Conservation (phyloP, 2,329 filamentous ascomycete genomes). For the Teratosphaeria epicoccoides region DNA sequence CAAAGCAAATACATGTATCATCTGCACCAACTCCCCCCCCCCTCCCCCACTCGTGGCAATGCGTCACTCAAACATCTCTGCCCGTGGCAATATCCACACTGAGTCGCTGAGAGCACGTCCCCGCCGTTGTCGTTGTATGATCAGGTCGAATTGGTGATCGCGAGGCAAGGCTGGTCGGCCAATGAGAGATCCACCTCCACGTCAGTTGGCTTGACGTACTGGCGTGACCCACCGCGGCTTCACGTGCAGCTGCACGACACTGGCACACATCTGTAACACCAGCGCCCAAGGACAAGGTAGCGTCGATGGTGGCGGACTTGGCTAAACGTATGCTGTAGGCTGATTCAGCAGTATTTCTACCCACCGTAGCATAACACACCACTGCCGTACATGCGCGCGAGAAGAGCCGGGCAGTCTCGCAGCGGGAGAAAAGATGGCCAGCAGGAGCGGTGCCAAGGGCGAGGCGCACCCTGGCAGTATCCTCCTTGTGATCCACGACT, state of each 20-base stretch:
- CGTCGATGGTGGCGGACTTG: neutral
- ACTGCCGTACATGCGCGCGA: constrained; percentile 10
- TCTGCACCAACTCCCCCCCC: too few relatives aligned
- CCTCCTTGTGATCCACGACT: constrained; percentile 71
- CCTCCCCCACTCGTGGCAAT: neutral
- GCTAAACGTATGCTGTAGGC: neutral
- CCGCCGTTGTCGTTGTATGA: too few relatives aligned
- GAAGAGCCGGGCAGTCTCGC: constrained; percentile 12
- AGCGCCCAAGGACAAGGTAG: neutral
- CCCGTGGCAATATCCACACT: too few relatives aligned
- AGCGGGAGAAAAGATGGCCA: constrained; percentile 12
- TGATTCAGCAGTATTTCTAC: neutral
- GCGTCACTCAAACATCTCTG: neutral
- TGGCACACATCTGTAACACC: too few relatives aligned
- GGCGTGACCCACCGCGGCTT: too few relatives aligned
- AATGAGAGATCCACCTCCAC: neutral
- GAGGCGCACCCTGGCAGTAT: constrained; percentile 28
- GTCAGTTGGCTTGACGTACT: too few relatives aligned
- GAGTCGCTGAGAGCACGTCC: too few relatives aligned
- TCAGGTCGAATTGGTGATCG: too few relatives aligned
- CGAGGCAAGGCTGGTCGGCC: too few relatives aligned
- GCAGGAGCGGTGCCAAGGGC: constrained; percentile 14
- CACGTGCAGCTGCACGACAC: too few relatives aligned
- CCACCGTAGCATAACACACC: neutral
- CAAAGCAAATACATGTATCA: neutral